phyloP scores from a whole-genome alignment of 345 rosid species.

The Toxicodendron radicans region DNA sequence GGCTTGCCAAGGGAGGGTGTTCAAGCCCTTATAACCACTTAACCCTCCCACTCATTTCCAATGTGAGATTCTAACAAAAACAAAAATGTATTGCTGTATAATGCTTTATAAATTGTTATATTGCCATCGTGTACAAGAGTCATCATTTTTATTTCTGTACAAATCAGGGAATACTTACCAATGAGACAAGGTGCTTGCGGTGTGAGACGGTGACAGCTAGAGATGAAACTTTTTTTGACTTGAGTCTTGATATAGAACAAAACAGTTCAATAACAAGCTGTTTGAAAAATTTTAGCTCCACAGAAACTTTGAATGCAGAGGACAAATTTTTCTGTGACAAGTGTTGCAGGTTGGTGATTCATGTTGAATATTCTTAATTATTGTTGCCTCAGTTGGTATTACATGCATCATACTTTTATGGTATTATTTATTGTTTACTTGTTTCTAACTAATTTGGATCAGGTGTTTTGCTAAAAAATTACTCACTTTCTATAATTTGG shows the following conservation, averaged over 20 bases:
- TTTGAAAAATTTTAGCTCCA: constrained; percentile 97
- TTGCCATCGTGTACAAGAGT: constrained; percentile 10
- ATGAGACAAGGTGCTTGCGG: constrained; percentile 93
- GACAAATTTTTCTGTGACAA: constrained; percentile 99
- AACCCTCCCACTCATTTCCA: too few relatives aligned
- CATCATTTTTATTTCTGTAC: constrained; percentile 21
- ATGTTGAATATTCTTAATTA: not conserved
- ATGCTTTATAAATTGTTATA: not conserved
- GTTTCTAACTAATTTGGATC: not conserved
- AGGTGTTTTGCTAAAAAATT: not conserved
- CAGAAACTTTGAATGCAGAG: constrained; percentile 98
- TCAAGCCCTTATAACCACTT: too few relatives aligned
- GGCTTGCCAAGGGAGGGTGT: too few relatives aligned
- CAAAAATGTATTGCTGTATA: not conserved
- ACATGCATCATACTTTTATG: not conserved
- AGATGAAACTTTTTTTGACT: constrained; percentile 94
- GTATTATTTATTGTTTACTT: not conserved
- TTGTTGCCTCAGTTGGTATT: not conserved
- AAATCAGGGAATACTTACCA: constrained; percentile 92
- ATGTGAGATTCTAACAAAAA: too few relatives aligned
- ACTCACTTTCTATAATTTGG: not conserved
- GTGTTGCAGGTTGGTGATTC: constrained; percentile 83
- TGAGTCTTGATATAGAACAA: constrained; percentile 99
- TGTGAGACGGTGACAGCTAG: constrained; percentile 99
- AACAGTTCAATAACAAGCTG: constrained; percentile 99